Evolutionary conservation across 108 stramenopile species (phyloP).

Genomic region (Nitzschia palea): DNA sequence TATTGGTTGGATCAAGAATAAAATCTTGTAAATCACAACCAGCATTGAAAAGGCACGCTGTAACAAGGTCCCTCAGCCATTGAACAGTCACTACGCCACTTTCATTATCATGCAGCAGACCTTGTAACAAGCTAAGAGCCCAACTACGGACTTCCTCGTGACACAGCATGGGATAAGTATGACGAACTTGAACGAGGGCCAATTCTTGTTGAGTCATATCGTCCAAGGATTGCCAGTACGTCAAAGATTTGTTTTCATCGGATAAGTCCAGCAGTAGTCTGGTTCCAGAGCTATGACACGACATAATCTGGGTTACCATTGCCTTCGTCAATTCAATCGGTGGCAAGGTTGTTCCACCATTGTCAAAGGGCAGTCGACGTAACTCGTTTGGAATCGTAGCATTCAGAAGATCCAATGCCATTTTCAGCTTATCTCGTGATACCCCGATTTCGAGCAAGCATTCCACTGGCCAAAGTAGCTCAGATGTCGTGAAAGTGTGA

Average conservation of each 20-base stretch:
- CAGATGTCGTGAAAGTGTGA: conserved; percentile 9
- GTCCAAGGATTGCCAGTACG: conserved; percentile 73
- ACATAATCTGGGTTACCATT: conserved; percentile 56
- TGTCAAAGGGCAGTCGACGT: conserved; percentile 39
- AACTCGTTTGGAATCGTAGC: conserved; percentile 77
- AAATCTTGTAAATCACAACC: conserved; percentile 54
- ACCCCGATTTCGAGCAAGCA: conserved; percentile 68
- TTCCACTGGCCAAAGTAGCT: conserved; percentile 66
- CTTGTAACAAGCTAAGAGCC: conserved; percentile 49
- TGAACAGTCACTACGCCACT: conserved; percentile 12
- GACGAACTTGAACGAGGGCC: conserved; percentile 49
- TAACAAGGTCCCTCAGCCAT: conserved; percentile 57
- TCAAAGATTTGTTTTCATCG: conserved; percentile 48
- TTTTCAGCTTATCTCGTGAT: conserved; percentile 57
- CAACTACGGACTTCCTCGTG: conserved; percentile 71
- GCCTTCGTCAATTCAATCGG: conserved; percentile 53
- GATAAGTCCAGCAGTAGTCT: conserved; percentile 50
- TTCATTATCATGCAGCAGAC: conserved; percentile 1
- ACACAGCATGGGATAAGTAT: conserved; percentile 56
- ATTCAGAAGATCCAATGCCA: conserved; percentile 67
- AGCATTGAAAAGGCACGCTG: conserved; percentile 62
- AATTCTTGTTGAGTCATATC: conserved; percentile 58
- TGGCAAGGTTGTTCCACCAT: conserved; percentile 1
- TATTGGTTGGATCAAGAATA: neutral
- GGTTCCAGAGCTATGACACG: conserved; percentile 47